Evolutionary conservation across 768 basidiomycete species (phyloP).

Genomic region (Epithele typhae): DNA sequence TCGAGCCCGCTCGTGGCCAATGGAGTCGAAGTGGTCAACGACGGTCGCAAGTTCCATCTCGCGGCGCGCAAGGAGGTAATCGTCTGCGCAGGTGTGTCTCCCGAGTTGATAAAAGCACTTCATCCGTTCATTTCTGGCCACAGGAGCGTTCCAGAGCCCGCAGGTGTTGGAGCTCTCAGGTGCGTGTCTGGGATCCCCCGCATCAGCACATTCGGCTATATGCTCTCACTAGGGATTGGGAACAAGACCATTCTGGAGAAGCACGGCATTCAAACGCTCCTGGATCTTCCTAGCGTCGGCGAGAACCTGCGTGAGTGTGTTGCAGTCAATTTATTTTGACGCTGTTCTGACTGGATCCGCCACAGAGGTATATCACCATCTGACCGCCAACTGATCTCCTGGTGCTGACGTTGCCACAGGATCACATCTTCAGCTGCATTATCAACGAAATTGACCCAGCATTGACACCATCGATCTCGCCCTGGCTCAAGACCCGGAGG

Average conservation of each 20-base stretch:
- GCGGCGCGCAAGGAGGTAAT: conserved; percentile 4
- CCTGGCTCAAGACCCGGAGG: background rate
- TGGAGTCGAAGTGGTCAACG: background rate
- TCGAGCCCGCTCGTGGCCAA: background rate
- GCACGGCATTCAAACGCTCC: background rate
- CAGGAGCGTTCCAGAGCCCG: background rate
- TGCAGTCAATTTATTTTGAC: no score
- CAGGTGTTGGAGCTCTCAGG: conserved; percentile 8
- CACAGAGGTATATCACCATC: no score
- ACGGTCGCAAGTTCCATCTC: background rate
- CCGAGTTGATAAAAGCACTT: no score
- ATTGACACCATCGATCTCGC: conserved; percentile 4
- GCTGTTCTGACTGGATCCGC: no score
- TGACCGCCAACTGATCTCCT: no score
- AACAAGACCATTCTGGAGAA: background rate
- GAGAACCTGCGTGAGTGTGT: conserved; percentile 4
- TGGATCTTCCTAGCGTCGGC: conserved; percentile 7
- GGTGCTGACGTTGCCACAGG: no score
- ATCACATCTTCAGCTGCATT: background rate
- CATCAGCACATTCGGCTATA: no score
- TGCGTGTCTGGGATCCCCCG: no score
- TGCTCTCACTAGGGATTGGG: conserved; percentile 3
- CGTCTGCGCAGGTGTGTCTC: background rate
- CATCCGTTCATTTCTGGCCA: no score
- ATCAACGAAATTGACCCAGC: conserved; percentile 3